Base-by-base conservation (phyloP, 2,329 filamentous ascomycete species). In the Alternaria triticimaculans region DNA sequence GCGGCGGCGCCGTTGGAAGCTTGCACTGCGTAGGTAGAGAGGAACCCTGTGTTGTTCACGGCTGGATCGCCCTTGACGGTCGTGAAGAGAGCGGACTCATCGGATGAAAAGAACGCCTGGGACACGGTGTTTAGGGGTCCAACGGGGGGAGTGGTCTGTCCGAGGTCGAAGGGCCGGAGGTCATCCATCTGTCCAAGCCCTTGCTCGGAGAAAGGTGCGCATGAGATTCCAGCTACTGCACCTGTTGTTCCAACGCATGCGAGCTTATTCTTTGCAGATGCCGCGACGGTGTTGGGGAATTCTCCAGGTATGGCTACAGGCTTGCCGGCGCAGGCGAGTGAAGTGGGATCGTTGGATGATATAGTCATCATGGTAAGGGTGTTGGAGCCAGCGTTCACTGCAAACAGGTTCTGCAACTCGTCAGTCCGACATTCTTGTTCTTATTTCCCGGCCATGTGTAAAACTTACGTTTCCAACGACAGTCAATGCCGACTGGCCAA, bases 61-160 rank as follows among this genome's bases (percentile, higher is more conserved):
- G 80, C 68, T 0, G 86, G 86, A 58, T 89, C 82, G 2, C 88
- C 88, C 76, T 91, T 91, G 44, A 90, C 87, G 1, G 86, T 88
- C 0, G 85, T 82, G 55, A 86, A 82, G 0, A 91, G 78, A 2
- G 77, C 82, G 0, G 73, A 78, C 64, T 87, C 82, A 56, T 90
- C 87, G 0, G 76, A 75, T 1, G 86, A 87, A 78, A 89, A 90
- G 73, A 89, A 87, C 0, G 84, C 81, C 8, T 90, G 87, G 0
- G 88, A 89, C 3, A 90, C 82, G 0, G 86, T 89, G 74, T 89
- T 88, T 3, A 80, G 76, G 0, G 88, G 87, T 0, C 88, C 88
- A 0, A 80, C 74, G 0, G 89, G 87, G 0, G 89, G 88, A 0
- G 86, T 89, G 0, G 82, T 84, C 71, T 90, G 88, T 2, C 78